Evolutionary conservation across 1,284 basidiomycete genomes (phyloP), one percentile per base, ranked within the genome.

Genomic region (Acaromyces ingoldii): DNA sequence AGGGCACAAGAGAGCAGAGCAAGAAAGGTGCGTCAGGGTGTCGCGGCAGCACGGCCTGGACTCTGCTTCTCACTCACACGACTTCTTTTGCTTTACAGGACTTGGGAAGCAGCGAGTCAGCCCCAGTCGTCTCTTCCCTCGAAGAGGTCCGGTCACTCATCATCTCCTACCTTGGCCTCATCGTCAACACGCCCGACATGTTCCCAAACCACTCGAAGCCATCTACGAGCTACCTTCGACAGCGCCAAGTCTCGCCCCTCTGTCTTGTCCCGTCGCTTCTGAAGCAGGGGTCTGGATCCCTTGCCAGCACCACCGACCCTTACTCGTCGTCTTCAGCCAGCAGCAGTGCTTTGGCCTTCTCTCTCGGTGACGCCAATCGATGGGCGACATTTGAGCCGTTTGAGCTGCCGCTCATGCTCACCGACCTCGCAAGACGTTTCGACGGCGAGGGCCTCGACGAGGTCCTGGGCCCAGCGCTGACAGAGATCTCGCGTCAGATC

Each of bases 101-200:
- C n/a, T n/a, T n/a, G n/a, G n/a, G n/a, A n/a, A n/a, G n/a, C n/a
- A n/a, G n/a, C n/a, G n/a, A n/a, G n/a, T n/a, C n/a, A n/a, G n/a
- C n/a, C n/a, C n/a, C n/a, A n/a, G n/a, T n/a, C n/a, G n/a, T n/a
- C n/a, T n/a, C n/a, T n/a, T n/a, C n/a, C n/a, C 31, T 70, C 7
- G 55, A 66, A 36, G 52, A 64, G 37, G 55, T 63, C 19, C 60
- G 63, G 2, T 33, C 39, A 4, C 80, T 97, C 15, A 77, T 98
- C 50, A 83, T 96, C 57, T 91, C 88, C 49, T 98, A 98, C 76
- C 83, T 86, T 11, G 92, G 92, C 6, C 81, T 97, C 53, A 87
- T 84, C 13, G 78, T 98, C 7, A 89, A 93, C 76, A 91, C 92
- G 57, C 89, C 92, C 0, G 74, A 75, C 39, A 92, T 97, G 87